phyloP scores from a whole-genome alignment of 208 protist genomes.

The Wallacemonas collosoma region DNA sequence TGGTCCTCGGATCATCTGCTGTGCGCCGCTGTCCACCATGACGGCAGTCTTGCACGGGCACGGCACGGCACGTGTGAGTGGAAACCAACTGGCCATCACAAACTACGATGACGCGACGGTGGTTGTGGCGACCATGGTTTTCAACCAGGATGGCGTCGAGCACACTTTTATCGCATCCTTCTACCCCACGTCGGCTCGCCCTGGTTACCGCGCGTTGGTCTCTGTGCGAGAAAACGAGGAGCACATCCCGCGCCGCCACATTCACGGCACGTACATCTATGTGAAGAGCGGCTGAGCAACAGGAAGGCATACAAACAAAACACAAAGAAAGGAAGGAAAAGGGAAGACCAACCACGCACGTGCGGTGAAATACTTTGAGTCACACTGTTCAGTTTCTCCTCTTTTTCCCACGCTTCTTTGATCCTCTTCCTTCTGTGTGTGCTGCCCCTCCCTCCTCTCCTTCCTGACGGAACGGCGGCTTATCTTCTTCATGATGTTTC shows the following conservation, averaged over 20 bases:
- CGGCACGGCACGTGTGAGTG: slow-evolving; percentile 52
- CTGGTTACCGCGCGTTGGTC: slow-evolving; percentile 74
- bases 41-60: slow-evolving; percentile 52
- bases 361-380: too few relatives aligned
- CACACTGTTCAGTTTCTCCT: too few relatives aligned
- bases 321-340: slow-evolving; percentile 9
- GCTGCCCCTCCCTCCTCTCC: not conserved
- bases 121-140: slow-evolving; percentile 70
- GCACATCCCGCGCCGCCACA: slow-evolving; percentile 32
- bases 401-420: not conserved
- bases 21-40: slow-evolving; percentile 40
- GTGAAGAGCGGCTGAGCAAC: slow-evolving; percentile 32
- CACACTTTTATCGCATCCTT: slow-evolving; percentile 72
- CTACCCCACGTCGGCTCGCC: slow-evolving; percentile 52
- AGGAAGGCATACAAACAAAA: not conserved
- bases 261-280: slow-evolving; percentile 72
- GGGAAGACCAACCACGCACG: not conserved
- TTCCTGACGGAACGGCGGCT: not conserved
- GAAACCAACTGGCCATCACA: slow-evolving; percentile 63
- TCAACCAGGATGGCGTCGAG: slow-evolving; percentile 61
- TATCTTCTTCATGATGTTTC: not conserved
- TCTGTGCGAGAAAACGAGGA: slow-evolving; percentile 52
- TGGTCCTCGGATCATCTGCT: slow-evolving; percentile 66
- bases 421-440: not conserved
- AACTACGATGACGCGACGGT: slow-evolving; percentile 73